phyloP scores from a whole-genome alignment of 2,329 filamentous ascomycete species.

The Phaeosphaeriaceae sp. region DNA sequence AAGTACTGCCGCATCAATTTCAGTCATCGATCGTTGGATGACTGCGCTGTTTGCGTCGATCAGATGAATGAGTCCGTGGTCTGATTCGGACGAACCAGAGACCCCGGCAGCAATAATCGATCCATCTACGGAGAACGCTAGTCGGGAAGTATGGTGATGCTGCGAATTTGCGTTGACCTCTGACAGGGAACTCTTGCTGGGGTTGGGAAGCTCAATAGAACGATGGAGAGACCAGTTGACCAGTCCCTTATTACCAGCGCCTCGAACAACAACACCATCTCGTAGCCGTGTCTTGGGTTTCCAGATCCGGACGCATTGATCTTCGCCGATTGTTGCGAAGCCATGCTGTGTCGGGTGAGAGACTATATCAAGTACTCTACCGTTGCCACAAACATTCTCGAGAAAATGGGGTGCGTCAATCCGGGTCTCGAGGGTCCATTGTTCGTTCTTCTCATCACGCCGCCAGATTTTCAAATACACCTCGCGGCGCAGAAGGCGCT shows the following conservation, averaged over 20 bases:
- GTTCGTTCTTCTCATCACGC: conserved; percentile 61
- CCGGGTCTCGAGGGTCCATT: conserved; percentile 79
- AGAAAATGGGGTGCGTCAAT: conserved; percentile 79
- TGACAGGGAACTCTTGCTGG: conserved; percentile 35
- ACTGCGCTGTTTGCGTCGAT: conserved; percentile 74
- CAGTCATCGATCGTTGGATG: conserved; percentile 70
- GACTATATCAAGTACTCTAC: conserved; percentile 73
- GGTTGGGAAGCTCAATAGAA: conserved; percentile 51
- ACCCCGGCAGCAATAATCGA: conserved; percentile 45
- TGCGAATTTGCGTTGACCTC: conserved; percentile 34
- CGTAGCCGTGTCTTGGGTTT: conserved; percentile 72
- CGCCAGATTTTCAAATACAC: conserved; percentile 91
- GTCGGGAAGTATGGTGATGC: conserved; percentile 61
- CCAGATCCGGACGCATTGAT: conserved; percentile 82
- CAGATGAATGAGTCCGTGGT: conserved; percentile 72
- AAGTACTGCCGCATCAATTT: conserved; percentile 69
- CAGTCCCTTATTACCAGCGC: conserved; percentile 58
- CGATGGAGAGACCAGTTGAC: conserved; percentile 77
- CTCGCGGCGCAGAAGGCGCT: conserved; percentile 65
- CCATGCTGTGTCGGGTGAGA: conserved; percentile 71
- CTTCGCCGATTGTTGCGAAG: conserved; percentile 86
- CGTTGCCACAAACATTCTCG: conserved; percentile 56
- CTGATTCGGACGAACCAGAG: conserved; percentile 45
- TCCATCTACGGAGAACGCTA: conserved; percentile 70
- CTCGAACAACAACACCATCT: conserved; percentile 70